Conservation (phyloP, 352 stramenopile species). For the Phytophthora cactorum region DNA sequence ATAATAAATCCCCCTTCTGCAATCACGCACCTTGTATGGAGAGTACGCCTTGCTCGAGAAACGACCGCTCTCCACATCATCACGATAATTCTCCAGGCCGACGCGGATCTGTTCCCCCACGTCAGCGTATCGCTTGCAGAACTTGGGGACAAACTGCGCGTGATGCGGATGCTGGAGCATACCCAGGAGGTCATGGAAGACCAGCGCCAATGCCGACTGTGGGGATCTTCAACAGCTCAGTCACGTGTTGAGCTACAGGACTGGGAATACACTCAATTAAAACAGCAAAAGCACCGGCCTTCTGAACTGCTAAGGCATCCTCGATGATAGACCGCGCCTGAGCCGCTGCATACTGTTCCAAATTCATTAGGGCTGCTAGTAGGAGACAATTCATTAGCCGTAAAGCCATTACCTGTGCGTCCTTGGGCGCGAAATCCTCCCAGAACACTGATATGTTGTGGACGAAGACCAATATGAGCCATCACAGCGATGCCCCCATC, state of each 20-base stretch:
- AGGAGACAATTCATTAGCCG: too few relatives aligned
- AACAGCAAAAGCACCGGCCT: constrained; percentile 96
- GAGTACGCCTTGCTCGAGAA: constrained; percentile 95
- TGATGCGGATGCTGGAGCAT: constrained; percentile 99
- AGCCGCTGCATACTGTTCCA: constrained; percentile 37
- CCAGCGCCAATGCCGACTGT: constrained; percentile 99
- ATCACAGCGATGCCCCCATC: constrained; percentile 95
- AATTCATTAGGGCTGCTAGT: too few relatives aligned
- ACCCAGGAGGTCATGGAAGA: constrained; percentile 98
- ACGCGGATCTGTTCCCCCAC: constrained; percentile 94
- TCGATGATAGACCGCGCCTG: constrained; percentile 94
- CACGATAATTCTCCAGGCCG: constrained; percentile 95
- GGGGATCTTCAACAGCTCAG: constrained; percentile 95
- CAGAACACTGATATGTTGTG: constrained; percentile 96
- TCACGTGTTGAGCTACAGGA: constrained; percentile 94
- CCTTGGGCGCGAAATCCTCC: constrained; percentile 97
- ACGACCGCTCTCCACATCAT: constrained; percentile 94
- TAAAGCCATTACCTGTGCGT: constrained; percentile 78
- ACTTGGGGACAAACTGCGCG: constrained; percentile 95
- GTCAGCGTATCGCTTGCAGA: constrained; percentile 98
- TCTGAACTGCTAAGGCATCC: constrained; percentile 95
- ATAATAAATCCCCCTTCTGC: too few relatives aligned
- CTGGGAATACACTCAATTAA: constrained; percentile 86
- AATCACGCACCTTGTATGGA: constrained; percentile 90
- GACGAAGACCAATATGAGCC: constrained; percentile 97